Conservation (phyloP, 2,329 filamentous ascomycete genomes). For the Periconia digitata region DNA sequence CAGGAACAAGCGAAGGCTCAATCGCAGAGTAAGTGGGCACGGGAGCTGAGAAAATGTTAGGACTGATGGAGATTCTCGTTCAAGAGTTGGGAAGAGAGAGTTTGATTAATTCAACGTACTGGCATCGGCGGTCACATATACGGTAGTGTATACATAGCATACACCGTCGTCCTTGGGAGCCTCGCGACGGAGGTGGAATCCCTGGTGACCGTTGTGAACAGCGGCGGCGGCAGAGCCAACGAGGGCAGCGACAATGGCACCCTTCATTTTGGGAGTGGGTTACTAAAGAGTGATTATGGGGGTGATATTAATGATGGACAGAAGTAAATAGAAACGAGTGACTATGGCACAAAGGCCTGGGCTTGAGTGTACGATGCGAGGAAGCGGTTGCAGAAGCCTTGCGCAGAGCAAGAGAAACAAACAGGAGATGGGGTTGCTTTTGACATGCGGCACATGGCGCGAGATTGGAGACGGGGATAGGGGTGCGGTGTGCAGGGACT, state of each 20-base stretch:
- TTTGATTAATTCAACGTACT: slow-evolving; percentile 48
- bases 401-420: slow-evolving; percentile 25
- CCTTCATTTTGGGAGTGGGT: slow-evolving; percentile 83
- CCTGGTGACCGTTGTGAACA: slow-evolving; percentile 66
- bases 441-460: slow-evolving; percentile 27
- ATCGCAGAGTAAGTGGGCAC: background rate
- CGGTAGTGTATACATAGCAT: slow-evolving; percentile 61
- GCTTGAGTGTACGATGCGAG: slow-evolving; percentile 35
- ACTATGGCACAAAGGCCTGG: slow-evolving; percentile 38
- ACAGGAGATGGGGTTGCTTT: slow-evolving; percentile 31
- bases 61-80: background rate
- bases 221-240: slow-evolving; percentile 57
- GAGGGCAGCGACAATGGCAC: slow-evolving; percentile 63
- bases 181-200: slow-evolving; percentile 58
- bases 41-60: slow-evolving; percentile 3
- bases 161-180: slow-evolving; percentile 54
- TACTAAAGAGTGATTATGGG: slow-evolving; percentile 15
- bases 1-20: slow-evolving; percentile 7
- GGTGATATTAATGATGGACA: slow-evolving; percentile 19
- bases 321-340: slow-evolving; percentile 33
- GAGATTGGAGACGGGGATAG: slow-evolving; percentile 21
- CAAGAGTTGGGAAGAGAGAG: background rate
- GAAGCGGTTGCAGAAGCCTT: slow-evolving; percentile 32
- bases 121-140: slow-evolving; percentile 30
- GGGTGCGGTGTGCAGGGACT: slow-evolving; percentile 32